Base-by-base conservation (phyloP, 192 early-diverging fungal genomes). In the Jimgerdemannia lactiflua region DNA sequence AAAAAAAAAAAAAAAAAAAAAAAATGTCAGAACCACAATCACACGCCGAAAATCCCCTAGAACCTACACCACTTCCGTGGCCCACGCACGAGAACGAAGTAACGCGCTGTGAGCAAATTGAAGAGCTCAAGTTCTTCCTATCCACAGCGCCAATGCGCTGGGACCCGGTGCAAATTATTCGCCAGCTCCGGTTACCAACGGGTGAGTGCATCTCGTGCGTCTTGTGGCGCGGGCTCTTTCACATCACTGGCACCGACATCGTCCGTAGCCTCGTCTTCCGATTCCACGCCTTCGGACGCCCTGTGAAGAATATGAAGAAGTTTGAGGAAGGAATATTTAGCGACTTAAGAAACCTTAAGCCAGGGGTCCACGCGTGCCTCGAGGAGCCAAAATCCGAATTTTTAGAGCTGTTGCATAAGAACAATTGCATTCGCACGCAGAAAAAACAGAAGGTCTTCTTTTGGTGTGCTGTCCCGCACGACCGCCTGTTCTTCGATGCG, bases 381-480 rank as follows among this genome's bases (percentile, higher is more conserved):
- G 98, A 98, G 84, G 94, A 95, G 71, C 95, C 96, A 19, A 90
- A 97, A 67, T 96, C 94, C 4, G 95, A 95, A 67, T 95, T 98
- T 75, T 83, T 99, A 44, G 95, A 97, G 79, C 92, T 98, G 78
- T 87, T 99, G 67, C 95, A 96, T 87, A 96, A 95, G 81, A 92
- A 97, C 86, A 91, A 95, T 71, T 98, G 97, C 83, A 95, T 99
- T 75, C 92, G 97, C 44, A 97, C 96, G 3, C 97, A 98, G 80
- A 99, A 98, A 88, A 98, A 98, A 86, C 98, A 99, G 86, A 98
- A 98, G 71, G 98, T 99, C n/a, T 99, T 98, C 82, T 97, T 92
- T 79, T 99, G 98, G 97, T 93, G 91, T 79, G 93, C 95, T 19
- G 98, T 99, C 19, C 93, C 92, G 11, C 97, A 97, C 80, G 97